Percentiles rank a stretch among this genome's conserved stretches.
These are phyloP conservation scores for Daldinia grandis DNA, from an alignment of 495 filamentous ascomycete genomes.

Conservation along the genomic window DNA sequence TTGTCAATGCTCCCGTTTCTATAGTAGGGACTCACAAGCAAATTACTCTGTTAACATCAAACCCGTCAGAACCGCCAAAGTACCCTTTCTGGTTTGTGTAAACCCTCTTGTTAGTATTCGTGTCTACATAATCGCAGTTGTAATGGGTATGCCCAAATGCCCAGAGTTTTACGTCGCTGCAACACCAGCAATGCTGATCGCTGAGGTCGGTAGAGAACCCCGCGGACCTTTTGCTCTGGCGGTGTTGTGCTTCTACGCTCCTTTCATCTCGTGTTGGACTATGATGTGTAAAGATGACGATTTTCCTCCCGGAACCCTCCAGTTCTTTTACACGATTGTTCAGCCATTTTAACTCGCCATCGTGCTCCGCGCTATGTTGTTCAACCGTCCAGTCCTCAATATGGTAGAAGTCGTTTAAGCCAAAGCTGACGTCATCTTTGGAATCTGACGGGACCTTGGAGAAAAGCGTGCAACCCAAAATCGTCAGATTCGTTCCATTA, in stretches of 20 bases:
- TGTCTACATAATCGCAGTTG: conserved; percentile 42
- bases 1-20: background rate
- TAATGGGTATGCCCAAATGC: conserved; percentile 68
- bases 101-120: conserved; percentile 13
- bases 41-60: background rate
- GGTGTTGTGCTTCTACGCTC: conserved; percentile 54
- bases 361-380: conserved; percentile 51
- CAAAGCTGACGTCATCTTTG: conserved; percentile 38
- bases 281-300: conserved; percentile 64
- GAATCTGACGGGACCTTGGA: conserved; percentile 47
- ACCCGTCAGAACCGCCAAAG: conserved; percentile 17
- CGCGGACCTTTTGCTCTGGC: conserved; percentile 49
- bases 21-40: background rate
- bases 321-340: conserved; percentile 56
- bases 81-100: conserved; percentile 51
- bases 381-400: conserved; percentile 59
- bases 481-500: conserved; percentile 34
- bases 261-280: conserved; percentile 53
- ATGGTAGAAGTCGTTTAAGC: conserved; percentile 60
- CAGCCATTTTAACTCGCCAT: conserved; percentile 59
- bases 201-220: conserved; percentile 55
- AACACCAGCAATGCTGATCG: conserved; percentile 56
- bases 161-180: conserved; percentile 57
- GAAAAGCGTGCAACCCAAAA: conserved; percentile 63
- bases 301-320: conserved; percentile 46